Evolutionary conservation across 768 basidiomycete species (phyloP).

Genomic region (Sarcomyxa edulis): DNA sequence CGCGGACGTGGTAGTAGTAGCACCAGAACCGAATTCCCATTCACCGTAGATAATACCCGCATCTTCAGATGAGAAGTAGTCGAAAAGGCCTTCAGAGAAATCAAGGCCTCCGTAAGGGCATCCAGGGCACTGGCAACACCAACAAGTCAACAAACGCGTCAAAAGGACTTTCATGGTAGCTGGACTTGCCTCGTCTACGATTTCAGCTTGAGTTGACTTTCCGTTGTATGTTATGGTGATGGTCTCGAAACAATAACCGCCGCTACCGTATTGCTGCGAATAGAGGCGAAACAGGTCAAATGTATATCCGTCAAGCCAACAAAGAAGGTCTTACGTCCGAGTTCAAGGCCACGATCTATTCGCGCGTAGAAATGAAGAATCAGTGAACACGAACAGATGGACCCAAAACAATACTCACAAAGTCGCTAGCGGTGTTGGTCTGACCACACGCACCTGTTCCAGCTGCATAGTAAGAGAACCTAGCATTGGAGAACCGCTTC

Average conservation of each 20-base stretch:
- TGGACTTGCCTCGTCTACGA: conserved; percentile 54
- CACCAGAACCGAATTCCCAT: conserved; percentile 36
- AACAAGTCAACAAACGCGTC: conserved; percentile 1
- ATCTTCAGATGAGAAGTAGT: conserved; percentile 36
- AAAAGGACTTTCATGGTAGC: conserved; percentile 1
- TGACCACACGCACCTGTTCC: conserved; percentile 46
- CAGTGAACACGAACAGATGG: neutral
- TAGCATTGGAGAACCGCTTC: conserved; percentile 22
- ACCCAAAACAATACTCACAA: conserved; percentile 22
- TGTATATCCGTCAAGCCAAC: conserved; percentile 10
- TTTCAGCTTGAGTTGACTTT: conserved; percentile 48
- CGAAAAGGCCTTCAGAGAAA: conserved; percentile 53
- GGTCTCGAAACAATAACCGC: conserved; percentile 48
- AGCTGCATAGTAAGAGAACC: conserved; percentile 25
- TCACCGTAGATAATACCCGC: conserved; percentile 43
- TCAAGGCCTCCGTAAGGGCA: conserved; percentile 62
- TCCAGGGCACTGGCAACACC: conserved; percentile 64
- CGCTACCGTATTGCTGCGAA: conserved; percentile 51
- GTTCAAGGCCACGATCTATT: conserved; percentile 50
- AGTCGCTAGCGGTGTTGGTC: conserved; percentile 31
- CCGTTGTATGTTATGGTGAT: conserved; percentile 62
- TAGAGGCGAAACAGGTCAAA: conserved; percentile 7
- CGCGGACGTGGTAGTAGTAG: conserved; percentile 14
- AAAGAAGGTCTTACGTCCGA: conserved; percentile 21
- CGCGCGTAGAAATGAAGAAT: neutral